Base-by-base conservation (phyloP, 2,329 filamentous ascomycete genomes). In the Cadophora sp. region DNA sequence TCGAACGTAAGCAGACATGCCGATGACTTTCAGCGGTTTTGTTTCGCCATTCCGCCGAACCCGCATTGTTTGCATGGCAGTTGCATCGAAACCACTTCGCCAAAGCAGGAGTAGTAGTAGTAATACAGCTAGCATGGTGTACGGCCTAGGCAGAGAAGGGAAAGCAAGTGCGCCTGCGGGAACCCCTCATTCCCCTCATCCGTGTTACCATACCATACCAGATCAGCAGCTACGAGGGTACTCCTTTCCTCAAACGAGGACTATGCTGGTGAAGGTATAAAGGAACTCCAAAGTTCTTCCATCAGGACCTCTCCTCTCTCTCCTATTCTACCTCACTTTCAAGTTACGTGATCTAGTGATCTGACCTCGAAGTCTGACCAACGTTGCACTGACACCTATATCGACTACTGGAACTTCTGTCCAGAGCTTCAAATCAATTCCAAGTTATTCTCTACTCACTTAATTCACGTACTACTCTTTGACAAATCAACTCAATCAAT, bases 131-230 rank as follows among this genome's bases (percentile, higher is more conserved):
- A 46, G 14, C 3, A 1, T 14, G 34, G 2, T n/a, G 16, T 4
- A 29, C 34, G n/a, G 34, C 11, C 11, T 27, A n/a, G 14, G 37
- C 2, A 43, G 16, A 16, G 16, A 19, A 43, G 19, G 40, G 40
- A 16, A 43, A 4, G 40, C 40, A 43, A 43, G 14, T 31, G 12
- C 22, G 34, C 19, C 31, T 29, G 29, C 9, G 31, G 58, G 40
- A 48, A 48, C 37, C 58, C 58, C 58, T 46, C 34, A 40, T 37
- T 58, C 55, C 55, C 55, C 55, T 58, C 55, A 24, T 19, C 29
- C 27, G 53, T 34, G 14, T 56, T 29, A 19, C 40, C 26, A n/a
- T n/a, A n/a, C n/a, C n/a, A n/a, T n/a, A n/a, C n/a, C n/a, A n/a
- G n/a, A n/a, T n/a, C n/a, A 56, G 27, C 27, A 56, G 53, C 19